Evolutionary conservation across 2,329 filamentous ascomycete species (phyloP).

Genomic region (Fusarium mundagurra): DNA sequence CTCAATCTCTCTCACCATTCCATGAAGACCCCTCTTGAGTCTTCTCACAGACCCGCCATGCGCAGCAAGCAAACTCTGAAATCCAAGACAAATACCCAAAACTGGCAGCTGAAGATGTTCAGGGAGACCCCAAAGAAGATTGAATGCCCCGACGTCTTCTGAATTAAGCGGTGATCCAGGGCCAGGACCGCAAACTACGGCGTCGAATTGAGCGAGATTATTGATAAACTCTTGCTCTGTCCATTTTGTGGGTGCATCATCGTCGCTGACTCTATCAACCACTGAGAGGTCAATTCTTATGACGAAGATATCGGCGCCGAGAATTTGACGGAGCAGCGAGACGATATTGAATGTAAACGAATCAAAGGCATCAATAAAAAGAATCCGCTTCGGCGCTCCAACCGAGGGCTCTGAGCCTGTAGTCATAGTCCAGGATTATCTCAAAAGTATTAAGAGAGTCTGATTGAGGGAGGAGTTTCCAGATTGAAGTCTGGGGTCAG

Average conservation of each 20-base stretch:
- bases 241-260: conserved; percentile 45
- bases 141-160: conserved; percentile 85
- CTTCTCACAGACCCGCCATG: conserved; percentile 74
- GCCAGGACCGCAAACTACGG: conserved; percentile 89
- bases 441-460: neutral
- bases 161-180: conserved; percentile 80
- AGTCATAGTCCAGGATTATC: conserved; percentile 24
- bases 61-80: conserved; percentile 79
- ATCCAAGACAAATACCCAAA: conserved; percentile 88
- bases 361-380: conserved; percentile 96
- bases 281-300: conserved; percentile 55
- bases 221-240: conserved; percentile 53
- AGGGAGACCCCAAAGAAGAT: conserved; percentile 75
- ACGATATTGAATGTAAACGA: conserved; percentile 97
- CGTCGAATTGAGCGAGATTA: conserved; percentile 72
- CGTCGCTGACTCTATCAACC: conserved; percentile 54
- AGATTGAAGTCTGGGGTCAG: neutral
- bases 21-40: conserved; percentile 80
- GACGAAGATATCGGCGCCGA: conserved; percentile 71
- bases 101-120: conserved; percentile 74
- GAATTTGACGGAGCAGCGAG: conserved; percentile 74
- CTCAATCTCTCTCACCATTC: conserved; percentile 76
- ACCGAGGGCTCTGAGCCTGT: conserved; percentile 30
- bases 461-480: neutral
- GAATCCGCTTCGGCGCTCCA: conserved; percentile 60